Base-by-base conservation (phyloP, 768 basidiomycete species). In the Leccinum fibrillosum region DNA sequence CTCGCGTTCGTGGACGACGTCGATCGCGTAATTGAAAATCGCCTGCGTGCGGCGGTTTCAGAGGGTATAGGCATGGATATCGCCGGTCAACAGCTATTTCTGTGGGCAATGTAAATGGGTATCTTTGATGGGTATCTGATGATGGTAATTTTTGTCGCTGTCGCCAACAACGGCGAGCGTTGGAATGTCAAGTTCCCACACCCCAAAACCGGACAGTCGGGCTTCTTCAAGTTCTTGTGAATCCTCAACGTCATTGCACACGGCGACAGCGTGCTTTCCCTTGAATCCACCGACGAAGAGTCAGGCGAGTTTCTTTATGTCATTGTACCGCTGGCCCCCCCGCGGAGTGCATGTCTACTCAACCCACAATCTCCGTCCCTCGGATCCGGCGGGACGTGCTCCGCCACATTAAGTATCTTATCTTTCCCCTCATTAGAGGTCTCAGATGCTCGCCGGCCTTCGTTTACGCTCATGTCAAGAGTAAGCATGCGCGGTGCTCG, bases 21-120 rank as follows among this genome's bases (percentile, higher is more conserved):
- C 15, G 78, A 75, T 11, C 81, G 75, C 49, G 83, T 74, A 21
- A 84, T 69, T 6, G 70, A 73, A 39, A 55, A 32, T 26, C 71
- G 66, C 30, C 67, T 59, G 42, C 83, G 84, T 55, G 80, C 76
- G 39, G 84, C 83, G 15, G 82, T 68, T 61, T 85, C 84, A 47
- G 85, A 86, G 13, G 81, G 81, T 1, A 72, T 62, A 42, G 67
- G 71, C 64, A 72, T 72, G 54, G 50, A 35, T 49, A 49, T 9
- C 45, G 47, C 56, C n/a, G 47, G 48, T 52, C 59, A 57, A 57
- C 37, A 35, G 52, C 51, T 42, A 55, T 5, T 28, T 11, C 25
- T 44, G 21, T 8, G 13, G 45, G 32, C 23, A 45, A 35, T 26
- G n/a, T n/a, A 32, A 21, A 37, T 42, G 67, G 67, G 67, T 67